Conservation (phyloP, 1,284 basidiomycete species). For the Trametes pubescens region DNA sequence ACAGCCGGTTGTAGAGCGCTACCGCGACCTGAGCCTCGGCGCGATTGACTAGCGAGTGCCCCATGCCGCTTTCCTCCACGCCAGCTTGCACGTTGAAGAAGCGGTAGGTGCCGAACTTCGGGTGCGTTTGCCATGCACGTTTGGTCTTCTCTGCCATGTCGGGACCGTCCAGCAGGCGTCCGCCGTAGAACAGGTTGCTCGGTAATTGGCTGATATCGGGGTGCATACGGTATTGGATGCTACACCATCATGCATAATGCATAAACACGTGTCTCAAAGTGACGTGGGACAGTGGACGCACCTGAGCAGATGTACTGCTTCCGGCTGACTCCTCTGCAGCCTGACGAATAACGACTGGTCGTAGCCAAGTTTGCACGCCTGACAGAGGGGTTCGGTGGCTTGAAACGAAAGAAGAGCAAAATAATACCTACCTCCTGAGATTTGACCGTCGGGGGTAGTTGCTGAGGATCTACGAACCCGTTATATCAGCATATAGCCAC, state of each 20-base stretch:
- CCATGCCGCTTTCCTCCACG: slow-evolving; percentile 57
- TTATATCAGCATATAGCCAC: background rate
- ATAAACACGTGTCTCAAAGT: slow-evolving; percentile 13
- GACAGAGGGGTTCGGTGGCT: slow-evolving; percentile 1
- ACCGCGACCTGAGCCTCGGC: slow-evolving; percentile 83
- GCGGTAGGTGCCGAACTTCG: slow-evolving; percentile 87
- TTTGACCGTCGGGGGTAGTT: slow-evolving; percentile 96
- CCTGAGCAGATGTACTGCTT: slow-evolving; percentile 92
- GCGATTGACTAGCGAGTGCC: slow-evolving; percentile 82
- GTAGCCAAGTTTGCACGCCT: slow-evolving; percentile 85
- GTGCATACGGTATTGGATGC: slow-evolving; percentile 99
- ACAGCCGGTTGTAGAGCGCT: slow-evolving; percentile 81
- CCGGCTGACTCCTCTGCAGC: slow-evolving; percentile 80
- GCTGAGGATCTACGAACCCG: slow-evolving; percentile 82
- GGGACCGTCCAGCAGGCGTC: slow-evolving; percentile 86
- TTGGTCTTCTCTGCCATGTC: slow-evolving; percentile 86
- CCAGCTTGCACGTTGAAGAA: slow-evolving; percentile 85
- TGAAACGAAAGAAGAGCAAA: background rate
- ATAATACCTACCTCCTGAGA: slow-evolving; percentile 72
- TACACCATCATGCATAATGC: slow-evolving; percentile 42
- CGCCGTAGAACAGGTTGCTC: slow-evolving; percentile 89
- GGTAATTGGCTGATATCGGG: slow-evolving; percentile 94
- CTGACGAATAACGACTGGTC: slow-evolving; percentile 96
- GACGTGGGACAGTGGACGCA: slow-evolving; percentile 43
- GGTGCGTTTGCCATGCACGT: slow-evolving; percentile 86